Base-by-base conservation (phyloP, 2,329 filamentous ascomycete genomes). In the Ampelomyces quisqualis region DNA sequence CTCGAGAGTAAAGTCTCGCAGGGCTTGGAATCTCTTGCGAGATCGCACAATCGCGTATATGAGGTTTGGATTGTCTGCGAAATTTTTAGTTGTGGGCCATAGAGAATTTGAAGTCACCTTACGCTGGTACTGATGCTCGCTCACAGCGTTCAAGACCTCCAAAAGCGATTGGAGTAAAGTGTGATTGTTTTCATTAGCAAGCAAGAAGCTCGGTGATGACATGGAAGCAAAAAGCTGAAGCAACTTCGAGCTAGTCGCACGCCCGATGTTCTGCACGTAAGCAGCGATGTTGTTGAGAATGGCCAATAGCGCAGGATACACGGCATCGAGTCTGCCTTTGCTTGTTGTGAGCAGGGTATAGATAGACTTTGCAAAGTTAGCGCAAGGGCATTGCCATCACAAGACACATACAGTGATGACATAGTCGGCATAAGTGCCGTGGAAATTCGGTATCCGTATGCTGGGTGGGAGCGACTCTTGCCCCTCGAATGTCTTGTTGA, bases 281-380 rank as follows among this genome's bases (percentile, higher is more conserved):
- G 93, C 85, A 8, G 90, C 84, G 49, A 96, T 84, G 60, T 98
- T 98, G 68, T 93, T 93, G 58, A 98, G 86, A 31, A 97, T 88
- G 0, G 91, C 90, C 30, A 98, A 72, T 3, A 98, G 76, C 1
- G 93, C 90, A 11, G 91, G 90, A 62, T 97, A 97, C 21, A 97
- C 87, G 9, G 90, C 88, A 31, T 90, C 86, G 6, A 97, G 78
- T 52, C 87, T 91, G 37, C 90, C 89, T 70, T 95, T 91, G 61
- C 90, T 94, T 4, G 84, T 86, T 0, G 90, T 93, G 60, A 97
- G 94, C 48, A 98, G 79, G 20, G 80, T 88, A 64, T 95, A 94
- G 46, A 97, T 90, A 5, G 90, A 95, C 82, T 91, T 46, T 29
- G 10, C 5, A 7, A 30, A 19, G 38, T 70, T 35, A 71, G 67